Percentiles rank a stretch among this genome's conserved stretches.
phyloP scores from a whole-genome alignment of 495 filamentous ascomycete genomes.

The Monascus purpureus region DNA sequence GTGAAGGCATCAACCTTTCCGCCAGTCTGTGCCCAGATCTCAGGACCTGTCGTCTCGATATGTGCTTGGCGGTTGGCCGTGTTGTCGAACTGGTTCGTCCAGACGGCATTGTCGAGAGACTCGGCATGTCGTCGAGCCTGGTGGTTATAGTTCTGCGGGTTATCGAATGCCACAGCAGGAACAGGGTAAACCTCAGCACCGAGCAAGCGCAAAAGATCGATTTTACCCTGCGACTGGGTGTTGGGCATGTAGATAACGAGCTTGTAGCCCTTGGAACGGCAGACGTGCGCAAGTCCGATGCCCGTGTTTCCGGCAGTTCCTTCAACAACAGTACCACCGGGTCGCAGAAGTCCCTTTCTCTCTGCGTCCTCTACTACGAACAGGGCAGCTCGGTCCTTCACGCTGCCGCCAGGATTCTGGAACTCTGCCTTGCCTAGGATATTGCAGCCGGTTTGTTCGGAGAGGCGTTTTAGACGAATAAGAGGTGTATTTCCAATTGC shows the following conservation, averaged over 20 bases:
- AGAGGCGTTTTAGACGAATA: slow-evolving; percentile 77
- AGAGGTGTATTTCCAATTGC: slow-evolving; percentile 96
- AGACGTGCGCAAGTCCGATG: slow-evolving; percentile 94
- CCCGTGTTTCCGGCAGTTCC: slow-evolving; percentile 97
- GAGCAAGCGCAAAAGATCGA: slow-evolving; percentile 79
- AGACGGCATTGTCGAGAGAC: slow-evolving; percentile 74
- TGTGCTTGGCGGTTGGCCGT: slow-evolving; percentile 85
- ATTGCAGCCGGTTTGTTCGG: slow-evolving; percentile 85
- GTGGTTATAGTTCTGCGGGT: slow-evolving; percentile 96
- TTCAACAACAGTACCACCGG: slow-evolving; percentile 91
- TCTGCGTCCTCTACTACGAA: slow-evolving; percentile 93
- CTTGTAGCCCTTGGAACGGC: slow-evolving; percentile 81
- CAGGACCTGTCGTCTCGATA: slow-evolving; percentile 91
- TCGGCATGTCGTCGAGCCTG: slow-evolving; percentile 85
- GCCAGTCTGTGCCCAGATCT: slow-evolving; percentile 89
- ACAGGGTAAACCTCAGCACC: slow-evolving; percentile 98
- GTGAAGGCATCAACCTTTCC: slow-evolving; percentile 89
- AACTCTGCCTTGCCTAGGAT: slow-evolving; percentile 96
- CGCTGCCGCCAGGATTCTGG: slow-evolving; percentile 91
- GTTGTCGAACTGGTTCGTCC: slow-evolving; percentile 99
- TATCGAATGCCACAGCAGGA: slow-evolving; percentile 89
- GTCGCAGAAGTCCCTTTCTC: slow-evolving; percentile 61
- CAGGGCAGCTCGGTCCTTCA: slow-evolving; percentile 92
- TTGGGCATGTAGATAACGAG: slow-evolving; percentile 99
- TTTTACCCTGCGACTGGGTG: slow-evolving; percentile 95